Percentiles rank a stretch among this genome's conserved stretches.
Evolutionary conservation across 306 rosid genomes (phyloP).

Genomic region (Lithocarpus polystachyus): DNA sequence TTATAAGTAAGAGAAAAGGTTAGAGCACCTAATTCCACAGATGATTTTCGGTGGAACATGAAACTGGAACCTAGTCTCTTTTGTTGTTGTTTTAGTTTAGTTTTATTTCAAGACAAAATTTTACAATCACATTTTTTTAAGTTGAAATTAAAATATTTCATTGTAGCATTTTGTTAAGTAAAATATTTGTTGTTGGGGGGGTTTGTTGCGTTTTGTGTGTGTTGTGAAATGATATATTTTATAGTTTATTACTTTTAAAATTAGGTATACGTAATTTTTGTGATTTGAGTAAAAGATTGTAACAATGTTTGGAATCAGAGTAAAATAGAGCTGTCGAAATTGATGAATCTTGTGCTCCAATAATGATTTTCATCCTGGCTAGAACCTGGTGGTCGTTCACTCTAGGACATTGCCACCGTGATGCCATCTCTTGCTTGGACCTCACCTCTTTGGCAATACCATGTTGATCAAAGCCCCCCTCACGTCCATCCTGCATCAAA

Average conservation of each 20-base stretch:
- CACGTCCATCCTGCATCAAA: constrained; percentile 6
- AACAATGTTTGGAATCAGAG: constrained; percentile 25
- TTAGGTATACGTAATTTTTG: constrained; percentile 17
- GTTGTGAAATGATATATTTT: not conserved
- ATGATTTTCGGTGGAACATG: no score
- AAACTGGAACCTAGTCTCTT: no score
- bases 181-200: not conserved
- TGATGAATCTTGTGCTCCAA: constrained; percentile 2
- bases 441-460: not conserved
- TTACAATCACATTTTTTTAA: no score
- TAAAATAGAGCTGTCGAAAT: constrained; percentile 1
- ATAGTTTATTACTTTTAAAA: not conserved
- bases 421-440: constrained; percentile 7
- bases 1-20: no score
- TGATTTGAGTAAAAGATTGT: constrained; percentile 24
- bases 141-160: no score
- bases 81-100: no score
- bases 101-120: no score
- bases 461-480: not conserved
- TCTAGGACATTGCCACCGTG: not conserved
- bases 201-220: not conserved
- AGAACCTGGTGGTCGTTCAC: not conserved
- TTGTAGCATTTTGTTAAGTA: not conserved
- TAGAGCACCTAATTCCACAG: no score
- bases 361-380: not conserved